Evolutionary conservation across 495 filamentous ascomycete species (phyloP).

Genomic region (Daldinia grandis): DNA sequence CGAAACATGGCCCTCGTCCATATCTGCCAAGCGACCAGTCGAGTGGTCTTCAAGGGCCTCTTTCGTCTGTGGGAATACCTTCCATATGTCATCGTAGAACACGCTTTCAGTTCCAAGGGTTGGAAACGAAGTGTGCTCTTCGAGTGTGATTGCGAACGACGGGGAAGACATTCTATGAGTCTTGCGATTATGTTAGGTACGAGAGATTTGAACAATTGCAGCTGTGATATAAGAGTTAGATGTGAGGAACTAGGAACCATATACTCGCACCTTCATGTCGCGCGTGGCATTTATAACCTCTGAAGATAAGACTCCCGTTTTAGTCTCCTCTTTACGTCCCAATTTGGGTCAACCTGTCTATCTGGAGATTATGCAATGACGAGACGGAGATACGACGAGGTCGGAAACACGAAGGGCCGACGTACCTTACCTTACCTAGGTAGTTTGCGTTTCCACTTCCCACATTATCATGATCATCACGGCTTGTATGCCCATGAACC

Average conservation of each 20-base stretch:
- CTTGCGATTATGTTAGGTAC: not conserved
- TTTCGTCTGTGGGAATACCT: slow-evolving; percentile 36
- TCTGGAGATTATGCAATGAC: not conserved
- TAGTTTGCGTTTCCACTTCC: not conserved
- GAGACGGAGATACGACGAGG: not conserved
- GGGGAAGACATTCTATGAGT: not conserved
- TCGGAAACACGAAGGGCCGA: not conserved
- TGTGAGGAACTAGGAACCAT: not conserved
- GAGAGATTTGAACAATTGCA: not conserved
- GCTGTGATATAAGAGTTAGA: not conserved
- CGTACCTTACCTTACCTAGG: too few species aligned
- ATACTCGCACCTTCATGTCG: not conserved
- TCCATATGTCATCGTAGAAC: slow-evolving; percentile 31
- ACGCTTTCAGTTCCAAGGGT: slow-evolving; percentile 45
- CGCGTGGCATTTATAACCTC: not conserved
- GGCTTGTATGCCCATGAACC: not conserved
- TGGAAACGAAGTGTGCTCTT: slow-evolving; percentile 63
- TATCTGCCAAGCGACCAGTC: slow-evolving; percentile 56
- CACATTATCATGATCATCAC: not conserved
- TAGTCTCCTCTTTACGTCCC: too few species aligned
- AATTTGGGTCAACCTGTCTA: not conserved
- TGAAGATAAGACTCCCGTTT: not conserved
- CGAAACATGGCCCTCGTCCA: slow-evolving; percentile 60
- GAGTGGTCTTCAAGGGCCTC: slow-evolving; percentile 52
- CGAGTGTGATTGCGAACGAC: slow-evolving; percentile 59